Conservation (phyloP, 345 rosid species). For the Salix udensis region DNA sequence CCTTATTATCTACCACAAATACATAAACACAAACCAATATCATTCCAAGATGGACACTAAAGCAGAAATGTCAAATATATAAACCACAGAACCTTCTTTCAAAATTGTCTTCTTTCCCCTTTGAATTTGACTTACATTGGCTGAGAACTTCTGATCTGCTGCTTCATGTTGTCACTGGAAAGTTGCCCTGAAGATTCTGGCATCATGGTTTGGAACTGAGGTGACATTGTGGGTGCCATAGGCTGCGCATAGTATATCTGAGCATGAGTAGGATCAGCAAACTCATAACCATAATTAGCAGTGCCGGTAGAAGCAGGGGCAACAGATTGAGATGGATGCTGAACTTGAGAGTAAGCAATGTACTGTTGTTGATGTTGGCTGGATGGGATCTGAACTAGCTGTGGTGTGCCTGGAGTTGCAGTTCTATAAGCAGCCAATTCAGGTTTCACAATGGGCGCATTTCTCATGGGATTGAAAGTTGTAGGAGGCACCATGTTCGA, state of each 20-base stretch:
- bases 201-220: constrained; percentile 90
- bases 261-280: constrained; percentile 52
- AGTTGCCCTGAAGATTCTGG: constrained; percentile 53
- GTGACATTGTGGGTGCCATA: constrained; percentile 44
- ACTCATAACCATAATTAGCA: constrained; percentile 63
- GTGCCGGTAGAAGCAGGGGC: constrained; percentile 45
- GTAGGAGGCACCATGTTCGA: constrained; percentile 50
- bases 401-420: constrained; percentile 46
- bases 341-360: constrained; percentile 74
- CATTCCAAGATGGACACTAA: constrained; percentile 28
- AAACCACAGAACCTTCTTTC: constrained; percentile 50
- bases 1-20: constrained; percentile 62
- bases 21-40: constrained; percentile 61
- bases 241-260: constrained; percentile 84
- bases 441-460: constrained; percentile 51
- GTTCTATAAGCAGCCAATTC: constrained; percentile 73
- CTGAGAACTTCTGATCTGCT: constrained; percentile 67
- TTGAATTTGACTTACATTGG: constrained; percentile 16
- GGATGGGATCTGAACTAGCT: constrained; percentile 63
- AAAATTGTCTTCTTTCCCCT: constrained; percentile 51
- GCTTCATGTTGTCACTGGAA: constrained; percentile 49
- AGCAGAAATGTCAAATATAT: constrained; percentile 34
- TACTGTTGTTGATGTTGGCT: constrained; percentile 72
- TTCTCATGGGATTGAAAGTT: constrained; percentile 52
- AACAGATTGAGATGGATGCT: constrained; percentile 75